A percentile compares a stretch with the other conserved stretches of the same genome.
phyloP scores from a whole-genome alignment of 148 eudicot species.

The Limonium bicolor region DNA sequence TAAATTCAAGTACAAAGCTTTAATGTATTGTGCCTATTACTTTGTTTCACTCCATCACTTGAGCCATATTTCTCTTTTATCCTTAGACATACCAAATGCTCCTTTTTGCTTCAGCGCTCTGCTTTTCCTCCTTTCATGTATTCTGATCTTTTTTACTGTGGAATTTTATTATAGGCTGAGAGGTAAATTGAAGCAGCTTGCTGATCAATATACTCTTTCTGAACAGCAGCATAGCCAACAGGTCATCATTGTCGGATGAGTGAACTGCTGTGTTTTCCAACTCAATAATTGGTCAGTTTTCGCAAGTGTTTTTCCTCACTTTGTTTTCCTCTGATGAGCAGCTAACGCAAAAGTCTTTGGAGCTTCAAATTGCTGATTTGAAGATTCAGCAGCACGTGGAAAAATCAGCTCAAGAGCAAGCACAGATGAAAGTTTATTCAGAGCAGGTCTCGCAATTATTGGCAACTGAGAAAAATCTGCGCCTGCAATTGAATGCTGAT shows the following conservation, averaged over 20 bases:
- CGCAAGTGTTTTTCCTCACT: too few species aligned
- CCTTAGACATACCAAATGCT: too few species aligned
- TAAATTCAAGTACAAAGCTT: too few species aligned
- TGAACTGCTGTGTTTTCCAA: background rate
- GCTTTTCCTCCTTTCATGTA: too few species aligned
- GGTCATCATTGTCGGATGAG: slow-evolving; percentile 25
- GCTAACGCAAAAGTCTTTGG: slow-evolving; percentile 82
- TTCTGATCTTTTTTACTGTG: too few species aligned
- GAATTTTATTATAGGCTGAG: slow-evolving; percentile 42
- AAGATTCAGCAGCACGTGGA: slow-evolving; percentile 79
- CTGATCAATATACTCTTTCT: slow-evolving; percentile 71
- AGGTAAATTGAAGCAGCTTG: slow-evolving; percentile 78
- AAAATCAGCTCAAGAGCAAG: slow-evolving; percentile 64
- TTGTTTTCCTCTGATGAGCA: slow-evolving; percentile 27
- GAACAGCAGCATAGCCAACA: slow-evolving; percentile 73
- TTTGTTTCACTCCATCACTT: too few species aligned
- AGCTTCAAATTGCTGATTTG: slow-evolving; percentile 89
- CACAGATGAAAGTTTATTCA: slow-evolving; percentile 70
- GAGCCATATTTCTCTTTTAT: too few species aligned
- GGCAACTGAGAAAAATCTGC: slow-evolving; percentile 77
- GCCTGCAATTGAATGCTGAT: slow-evolving; percentile 81
- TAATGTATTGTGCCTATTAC: too few species aligned
- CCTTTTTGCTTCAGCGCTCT: too few species aligned
- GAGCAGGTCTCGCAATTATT: slow-evolving; percentile 76
- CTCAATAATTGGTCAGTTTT: background rate